Evolutionary conservation across 768 basidiomycete species (phyloP).

Genomic region (Russula vinacea): DNA sequence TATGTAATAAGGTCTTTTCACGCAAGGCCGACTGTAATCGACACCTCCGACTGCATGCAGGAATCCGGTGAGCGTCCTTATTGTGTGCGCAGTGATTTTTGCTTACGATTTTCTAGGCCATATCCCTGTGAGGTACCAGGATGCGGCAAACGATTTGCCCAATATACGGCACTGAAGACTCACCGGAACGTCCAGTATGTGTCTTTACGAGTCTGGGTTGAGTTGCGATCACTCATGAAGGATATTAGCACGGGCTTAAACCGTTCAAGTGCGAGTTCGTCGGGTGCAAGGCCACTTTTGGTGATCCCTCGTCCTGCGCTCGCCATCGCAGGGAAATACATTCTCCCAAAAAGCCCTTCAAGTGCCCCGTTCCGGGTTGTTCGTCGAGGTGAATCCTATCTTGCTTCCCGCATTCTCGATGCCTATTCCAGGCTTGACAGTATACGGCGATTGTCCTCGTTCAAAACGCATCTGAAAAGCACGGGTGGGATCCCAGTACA

Average conservation of each 20-base stretch:
- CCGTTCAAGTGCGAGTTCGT: constrained; percentile 46
- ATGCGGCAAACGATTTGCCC: constrained; percentile 58
- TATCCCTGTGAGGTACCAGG: constrained; percentile 42
- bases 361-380: constrained; percentile 25
- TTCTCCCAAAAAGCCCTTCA: constrained; percentile 27
- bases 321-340: constrained; percentile 66
- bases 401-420: background rate
- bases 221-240: constrained; percentile 7
- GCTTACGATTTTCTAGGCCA: constrained; percentile 41
- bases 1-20: constrained; percentile 49
- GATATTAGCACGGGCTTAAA: constrained; percentile 30
- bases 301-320: constrained; percentile 66
- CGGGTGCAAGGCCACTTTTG: constrained; percentile 51
- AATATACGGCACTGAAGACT: constrained; percentile 57
- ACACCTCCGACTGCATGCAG: constrained; percentile 51
- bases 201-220: background rate
- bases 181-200: constrained; percentile 67
- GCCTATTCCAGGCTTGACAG: constrained; percentile 36
- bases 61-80: constrained; percentile 43
- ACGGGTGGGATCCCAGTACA: constrained; percentile 37
- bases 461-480: constrained; percentile 52
- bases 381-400: constrained; percentile 34
- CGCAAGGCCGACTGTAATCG: constrained; percentile 61
- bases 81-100: background rate
- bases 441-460: constrained; percentile 63